Conservation (phyloP, 257 asterid genomes). For the Voacanga thouarsii region DNA sequence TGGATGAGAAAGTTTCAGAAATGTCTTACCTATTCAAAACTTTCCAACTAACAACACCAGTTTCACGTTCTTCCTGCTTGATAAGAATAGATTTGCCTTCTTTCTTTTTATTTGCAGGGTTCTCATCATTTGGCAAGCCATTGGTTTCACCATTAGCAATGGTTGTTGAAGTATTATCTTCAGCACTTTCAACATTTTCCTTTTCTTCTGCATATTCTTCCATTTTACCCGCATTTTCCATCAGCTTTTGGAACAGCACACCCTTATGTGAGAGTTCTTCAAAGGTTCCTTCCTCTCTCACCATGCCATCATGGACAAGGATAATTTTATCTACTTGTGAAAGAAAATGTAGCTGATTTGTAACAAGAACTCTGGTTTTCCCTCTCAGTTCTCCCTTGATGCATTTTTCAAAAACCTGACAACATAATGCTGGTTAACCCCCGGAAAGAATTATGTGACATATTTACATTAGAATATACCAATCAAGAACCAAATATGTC, state of each 20-base stretch:
- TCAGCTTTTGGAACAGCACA: slow-evolving; percentile 65
- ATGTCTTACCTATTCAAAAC: slow-evolving; percentile 67
- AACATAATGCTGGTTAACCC: slow-evolving; percentile 13
- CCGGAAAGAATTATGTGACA: neutral
- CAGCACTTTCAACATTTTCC: slow-evolving; percentile 37
- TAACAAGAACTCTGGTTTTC: slow-evolving; percentile 90
- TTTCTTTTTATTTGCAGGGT: slow-evolving; percentile 40
- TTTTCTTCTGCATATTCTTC: slow-evolving; percentile 78
- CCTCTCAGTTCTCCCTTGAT: slow-evolving; percentile 82
- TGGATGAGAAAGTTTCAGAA: slow-evolving; percentile 10
- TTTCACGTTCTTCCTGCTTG: slow-evolving; percentile 98
- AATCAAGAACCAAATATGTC: neutral
- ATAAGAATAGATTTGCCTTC: slow-evolving; percentile 82
- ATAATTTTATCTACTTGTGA: slow-evolving; percentile 92
- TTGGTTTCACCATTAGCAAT: slow-evolving; percentile 46
- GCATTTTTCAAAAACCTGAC: slow-evolving; percentile 85
- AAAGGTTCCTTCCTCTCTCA: slow-evolving; percentile 97
- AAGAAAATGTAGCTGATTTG: slow-evolving; percentile 94
- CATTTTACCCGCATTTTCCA: slow-evolving; percentile 99
- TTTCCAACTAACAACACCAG: slow-evolving; percentile 88
- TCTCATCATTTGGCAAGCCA: slow-evolving; percentile 46
- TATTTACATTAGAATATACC: neutral
- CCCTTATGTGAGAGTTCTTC: slow-evolving; percentile 90
- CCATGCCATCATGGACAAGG: slow-evolving; percentile 87
- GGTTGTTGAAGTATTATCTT: slow-evolving; percentile 36